Base-by-base conservation (phyloP, 345 rosid species). In the Murraya koenigii region DNA sequence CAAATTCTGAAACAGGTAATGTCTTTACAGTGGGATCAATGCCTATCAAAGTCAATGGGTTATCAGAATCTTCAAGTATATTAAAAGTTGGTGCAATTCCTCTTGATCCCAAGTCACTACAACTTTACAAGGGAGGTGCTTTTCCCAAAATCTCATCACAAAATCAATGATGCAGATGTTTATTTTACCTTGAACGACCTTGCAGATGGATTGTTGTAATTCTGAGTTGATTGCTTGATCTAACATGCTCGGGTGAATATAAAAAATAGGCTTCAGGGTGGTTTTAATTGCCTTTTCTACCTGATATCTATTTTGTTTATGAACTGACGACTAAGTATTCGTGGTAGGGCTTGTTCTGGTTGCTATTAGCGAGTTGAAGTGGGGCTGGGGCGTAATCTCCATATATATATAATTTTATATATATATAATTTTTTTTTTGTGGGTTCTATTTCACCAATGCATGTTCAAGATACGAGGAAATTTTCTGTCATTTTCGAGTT, bases 21-120 rank as follows among this genome's bases (percentile, higher is more conserved):
- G 80, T 84, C 41, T 86, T 91, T 65, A 93, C 90, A 3, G 89
- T 90, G 9, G 96, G 98, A 72, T 88, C 94, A 47, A 73, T 90
- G 86, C 90, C 93, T 8, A 81, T 95, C 55, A 91, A 95, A 78
- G 93, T 95, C 10, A 88, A 86, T 1, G 90, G 91, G 19, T 85
- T 80, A 77, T 52, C 84, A 2, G 92, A 80, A 69, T 76, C 92
- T 62, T 73, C 90, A 17, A 80, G 84, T 66, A 49, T 76, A 47
- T 71, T 89, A 72, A 90, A 84, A 1, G 85, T 93, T 32, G 98
- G 97, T 58, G 86, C 89, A 7, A 87, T 94, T 80, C 89, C 91
- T 20, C 92, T 88, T 55, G 88, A 91, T 73, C 84, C 92, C n/a
- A 84, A 76, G 71, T 80, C 85, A 20, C 81, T 88, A 25, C 82